Percentiles rank a stretch among this genome's conserved stretches.
Evolutionary conservation across 805 yeast genomes (phyloP).

Genomic region (Zygoascus biomembranicola): DNA sequence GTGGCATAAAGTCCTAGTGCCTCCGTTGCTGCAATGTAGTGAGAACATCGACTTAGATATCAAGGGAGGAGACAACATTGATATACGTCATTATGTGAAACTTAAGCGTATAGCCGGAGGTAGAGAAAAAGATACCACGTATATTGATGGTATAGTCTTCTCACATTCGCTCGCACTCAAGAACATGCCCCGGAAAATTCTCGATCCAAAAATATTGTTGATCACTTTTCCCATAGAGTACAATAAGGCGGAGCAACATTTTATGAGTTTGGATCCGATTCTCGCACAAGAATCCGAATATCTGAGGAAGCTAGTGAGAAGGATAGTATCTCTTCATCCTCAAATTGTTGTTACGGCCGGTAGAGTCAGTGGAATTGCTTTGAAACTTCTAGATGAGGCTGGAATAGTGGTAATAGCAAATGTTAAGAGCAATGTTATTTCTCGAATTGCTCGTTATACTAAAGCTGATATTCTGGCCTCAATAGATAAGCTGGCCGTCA

Average conservation of each 20-base stretch:
- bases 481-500: slow-evolving; percentile 71
- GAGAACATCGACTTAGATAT: slow-evolving; percentile 53
- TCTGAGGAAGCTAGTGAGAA: slow-evolving; percentile 67
- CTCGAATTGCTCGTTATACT: slow-evolving; percentile 67
- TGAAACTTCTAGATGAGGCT: slow-evolving; percentile 59
- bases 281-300: slow-evolving; percentile 84
- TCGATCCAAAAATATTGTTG: slow-evolving; percentile 67
- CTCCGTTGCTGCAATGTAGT: slow-evolving; percentile 45
- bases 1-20: slow-evolving; percentile 55
- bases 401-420: slow-evolving; percentile 76
- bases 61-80: slow-evolving; percentile 62
- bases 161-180: slow-evolving; percentile 77
- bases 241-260: slow-evolving; percentile 55
- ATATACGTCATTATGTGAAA: slow-evolving; percentile 82
- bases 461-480: slow-evolving; percentile 80
- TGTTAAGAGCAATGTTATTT: slow-evolving; percentile 73
- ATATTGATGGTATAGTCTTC: slow-evolving; percentile 73
- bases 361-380: slow-evolving; percentile 74
- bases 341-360: slow-evolving; percentile 71
- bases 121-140: slow-evolving; percentile 45
- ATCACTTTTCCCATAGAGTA: slow-evolving; percentile 88
- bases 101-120: slow-evolving; percentile 82
- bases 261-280: slow-evolving; percentile 74
- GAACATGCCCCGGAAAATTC: slow-evolving; percentile 58
- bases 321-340: slow-evolving; percentile 71